phyloP scores from a whole-genome alignment of 345 rosid genomes.

The Hibiscus syriacus region DNA sequence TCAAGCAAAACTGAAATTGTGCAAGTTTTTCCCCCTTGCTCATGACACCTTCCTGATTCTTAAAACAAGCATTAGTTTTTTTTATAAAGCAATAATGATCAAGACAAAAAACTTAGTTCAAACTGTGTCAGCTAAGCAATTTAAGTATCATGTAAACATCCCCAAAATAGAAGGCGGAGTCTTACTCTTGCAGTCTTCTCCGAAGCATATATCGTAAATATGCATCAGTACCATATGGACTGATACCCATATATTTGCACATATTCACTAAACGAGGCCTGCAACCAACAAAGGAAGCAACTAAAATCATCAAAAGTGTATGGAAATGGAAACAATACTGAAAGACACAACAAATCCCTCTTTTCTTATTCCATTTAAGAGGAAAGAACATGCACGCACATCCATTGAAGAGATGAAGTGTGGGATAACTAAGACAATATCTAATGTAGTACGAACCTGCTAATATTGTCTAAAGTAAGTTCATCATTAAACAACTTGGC shows the following conservation, averaged over 20 bases:
- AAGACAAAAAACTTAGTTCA: not conserved
- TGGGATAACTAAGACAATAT: not conserved
- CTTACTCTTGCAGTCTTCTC: slow-evolving; percentile 79
- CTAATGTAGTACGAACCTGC: slow-evolving; percentile 49
- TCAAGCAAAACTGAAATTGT: not conserved
- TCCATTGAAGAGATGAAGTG: not conserved
- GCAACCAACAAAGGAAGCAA: slow-evolving; percentile 23
- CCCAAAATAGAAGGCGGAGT: not conserved
- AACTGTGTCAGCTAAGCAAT: not conserved
- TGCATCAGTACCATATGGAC: slow-evolving; percentile 92
- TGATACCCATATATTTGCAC: slow-evolving; percentile 98
- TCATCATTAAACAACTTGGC: slow-evolving; percentile 93
- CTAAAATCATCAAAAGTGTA: slow-evolving; percentile 4
- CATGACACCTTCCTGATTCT: not conserved
- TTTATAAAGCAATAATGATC: not conserved
- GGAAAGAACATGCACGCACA: not conserved
- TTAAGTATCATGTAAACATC: not conserved
- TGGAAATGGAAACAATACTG: not conserved
- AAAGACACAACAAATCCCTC: slow-evolving; percentile 6
- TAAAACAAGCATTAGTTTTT: not conserved
- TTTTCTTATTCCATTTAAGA: not conserved
- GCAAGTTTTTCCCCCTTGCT: not conserved
- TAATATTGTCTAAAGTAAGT: slow-evolving; percentile 89
- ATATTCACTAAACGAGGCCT: slow-evolving; percentile 92
- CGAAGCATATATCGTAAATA: slow-evolving; percentile 92